These are phyloP conservation scores for Umbelopsis isabellina DNA, from an alignment of 192 early-diverging fungal genomes.

Conservation along the genomic window DNA sequence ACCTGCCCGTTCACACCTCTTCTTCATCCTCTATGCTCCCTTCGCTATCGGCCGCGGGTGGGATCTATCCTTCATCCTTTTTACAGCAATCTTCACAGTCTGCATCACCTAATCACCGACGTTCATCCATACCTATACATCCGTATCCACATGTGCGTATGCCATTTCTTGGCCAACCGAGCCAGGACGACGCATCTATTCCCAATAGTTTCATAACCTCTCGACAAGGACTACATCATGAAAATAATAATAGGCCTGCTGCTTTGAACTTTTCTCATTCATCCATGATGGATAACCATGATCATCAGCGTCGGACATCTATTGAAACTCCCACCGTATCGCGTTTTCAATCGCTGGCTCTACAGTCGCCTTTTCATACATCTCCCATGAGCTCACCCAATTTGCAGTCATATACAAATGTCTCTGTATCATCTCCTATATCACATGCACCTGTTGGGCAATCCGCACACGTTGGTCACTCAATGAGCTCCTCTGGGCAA, in stretches of 20 bases:
- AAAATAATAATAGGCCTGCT: neutral
- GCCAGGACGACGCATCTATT: neutral
- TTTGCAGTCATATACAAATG: neutral
- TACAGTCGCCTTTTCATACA: constrained; percentile 17
- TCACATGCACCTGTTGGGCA: neutral
- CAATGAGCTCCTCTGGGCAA: constrained; percentile 4
- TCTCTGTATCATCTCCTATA: neutral
- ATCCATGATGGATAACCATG: neutral
- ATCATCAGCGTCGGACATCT: constrained; percentile 16
- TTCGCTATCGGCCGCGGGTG: constrained; percentile 1
- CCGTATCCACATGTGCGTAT: neutral
- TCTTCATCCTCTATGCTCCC: constrained; percentile 21
- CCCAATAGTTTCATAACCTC: neutral
- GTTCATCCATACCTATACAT: constrained; percentile 2
- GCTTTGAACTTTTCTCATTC: constrained; percentile 1
- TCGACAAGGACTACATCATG: neutral
- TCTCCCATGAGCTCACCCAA: constrained; percentile 14
- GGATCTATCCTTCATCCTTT: constrained; percentile 11
- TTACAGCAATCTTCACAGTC: neutral
- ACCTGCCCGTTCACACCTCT: constrained; percentile 22
- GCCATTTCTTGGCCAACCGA: constrained; percentile 2
- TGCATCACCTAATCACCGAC: neutral
- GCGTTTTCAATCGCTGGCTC: constrained; percentile 10
- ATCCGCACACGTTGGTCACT: neutral
- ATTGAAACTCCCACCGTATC: constrained; percentile 16